Base-by-base conservation (phyloP, 2,329 filamentous ascomycete species). In the Venturia effusa region DNA sequence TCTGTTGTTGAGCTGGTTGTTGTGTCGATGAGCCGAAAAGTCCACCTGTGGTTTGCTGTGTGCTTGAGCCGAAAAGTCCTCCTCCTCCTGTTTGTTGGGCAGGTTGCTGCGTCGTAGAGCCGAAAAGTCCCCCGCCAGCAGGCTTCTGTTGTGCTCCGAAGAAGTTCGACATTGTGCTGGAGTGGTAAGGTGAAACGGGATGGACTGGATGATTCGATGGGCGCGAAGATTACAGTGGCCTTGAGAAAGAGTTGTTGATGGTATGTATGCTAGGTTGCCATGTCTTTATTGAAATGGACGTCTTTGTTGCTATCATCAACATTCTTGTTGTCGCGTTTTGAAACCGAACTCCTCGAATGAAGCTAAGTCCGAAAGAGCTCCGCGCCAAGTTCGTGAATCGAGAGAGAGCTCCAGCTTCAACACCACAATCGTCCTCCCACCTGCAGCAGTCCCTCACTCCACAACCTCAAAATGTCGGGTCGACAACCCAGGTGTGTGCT, bases 401-500 rank as follows among this genome's bases (percentile, higher is more conserved):
- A 55, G 15, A 55, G 45, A 55, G 13, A 55, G 13, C 48, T 55
- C 48, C 48, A 55, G 32, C 48, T 19, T 22, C 10, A 51, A 27
- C n/a, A 30, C 13, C 45, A 55, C 43, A 34, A 30, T 22, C 24
- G 6, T n/a, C 17, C 17, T 17, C 62, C 19, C 34, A n/a, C n/a
- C n/a, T n/a, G n/a, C n/a, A 60, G 61, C 57, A 24, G 24, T 11
- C 59, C 62, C 59, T 61, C 62, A 40, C 66, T 65, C 59, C 34
- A 66, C 67, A 70, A 19, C 27, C 48, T 55, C 79, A 83, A 71
- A 71, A 87, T 87, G 84, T 79, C 84, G 71, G 75, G 79, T 73
- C 79, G 84, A 73, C 81, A 84, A 75, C 80, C 84, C 71, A 76
- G 81, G 84, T 86, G 80, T 63, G 17, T 27, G n/a, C 54, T 15